A percentile compares a stretch with the other conserved stretches of the same genome.
Evolutionary conservation across 768 basidiomycete genomes (phyloP).

Genomic region (Punctularia strigosozonata): DNA sequence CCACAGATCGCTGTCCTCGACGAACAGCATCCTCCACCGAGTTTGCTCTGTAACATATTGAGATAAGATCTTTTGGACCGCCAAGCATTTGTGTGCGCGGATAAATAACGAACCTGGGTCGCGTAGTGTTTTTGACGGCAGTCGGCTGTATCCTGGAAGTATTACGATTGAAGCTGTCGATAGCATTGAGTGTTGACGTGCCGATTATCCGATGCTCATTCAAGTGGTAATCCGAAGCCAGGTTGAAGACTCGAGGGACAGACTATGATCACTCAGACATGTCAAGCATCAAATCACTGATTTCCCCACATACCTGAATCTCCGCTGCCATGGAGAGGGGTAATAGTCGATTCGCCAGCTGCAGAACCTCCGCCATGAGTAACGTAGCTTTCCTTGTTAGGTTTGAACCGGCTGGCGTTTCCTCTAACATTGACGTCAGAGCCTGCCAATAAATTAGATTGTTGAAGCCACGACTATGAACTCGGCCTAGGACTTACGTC

Average conservation of each 20-base stretch:
- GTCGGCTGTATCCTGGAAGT: constrained; percentile 54
- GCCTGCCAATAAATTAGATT: constrained; percentile 37
- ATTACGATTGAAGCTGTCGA: constrained; percentile 93
- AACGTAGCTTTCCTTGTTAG: constrained; percentile 85
- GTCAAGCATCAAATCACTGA: not conserved
- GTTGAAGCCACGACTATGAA: constrained; percentile 1
- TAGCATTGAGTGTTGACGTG: constrained; percentile 71
- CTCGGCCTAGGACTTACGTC: constrained; percentile 61
- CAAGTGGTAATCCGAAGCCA: constrained; percentile 72
- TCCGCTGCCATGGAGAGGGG: constrained; percentile 73
- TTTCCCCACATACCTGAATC: constrained; percentile 49
- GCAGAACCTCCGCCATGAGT: constrained; percentile 83
- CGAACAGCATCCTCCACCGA: constrained; percentile 79
- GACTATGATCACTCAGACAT: constrained; percentile 36
- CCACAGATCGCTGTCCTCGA: constrained; percentile 81
- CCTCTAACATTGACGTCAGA: constrained; percentile 75
- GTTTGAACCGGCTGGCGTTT: constrained; percentile 56
- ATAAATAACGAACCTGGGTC: constrained; percentile 43
- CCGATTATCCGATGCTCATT: constrained; percentile 76
- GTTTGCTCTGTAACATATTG: constrained; percentile 41
- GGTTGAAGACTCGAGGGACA: constrained; percentile 72
- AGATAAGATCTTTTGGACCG: not conserved
- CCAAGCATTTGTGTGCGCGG: not conserved
- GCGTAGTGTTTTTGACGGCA: constrained; percentile 34
- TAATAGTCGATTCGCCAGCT: constrained; percentile 77